Conservation (phyloP, 2,329 filamentous ascomycete species). For the Hypocrella siamensis region DNA sequence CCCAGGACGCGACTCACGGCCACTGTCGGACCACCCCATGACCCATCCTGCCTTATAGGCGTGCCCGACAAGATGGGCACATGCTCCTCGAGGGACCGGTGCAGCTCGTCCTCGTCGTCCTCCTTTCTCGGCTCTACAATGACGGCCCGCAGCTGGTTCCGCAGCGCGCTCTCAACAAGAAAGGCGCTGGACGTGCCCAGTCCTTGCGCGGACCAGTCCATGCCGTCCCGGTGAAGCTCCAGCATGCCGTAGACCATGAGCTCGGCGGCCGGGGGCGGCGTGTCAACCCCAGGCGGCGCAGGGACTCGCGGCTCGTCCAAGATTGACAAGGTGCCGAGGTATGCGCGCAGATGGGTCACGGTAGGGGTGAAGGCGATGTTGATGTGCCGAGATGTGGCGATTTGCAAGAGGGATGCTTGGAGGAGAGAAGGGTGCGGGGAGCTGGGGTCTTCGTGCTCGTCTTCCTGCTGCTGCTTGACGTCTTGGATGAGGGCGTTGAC, state of each 20-base stretch:
- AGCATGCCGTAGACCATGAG: constrained; percentile 52
- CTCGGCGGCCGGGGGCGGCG: constrained; percentile 15
- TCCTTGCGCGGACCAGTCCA: constrained; percentile 64
- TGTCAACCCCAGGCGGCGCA: constrained; percentile 14
- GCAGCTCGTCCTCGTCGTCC: constrained; percentile 13
- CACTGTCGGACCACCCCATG: constrained; percentile 43
- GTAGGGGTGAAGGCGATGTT: constrained; percentile 59
- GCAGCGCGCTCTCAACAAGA: constrained; percentile 43
- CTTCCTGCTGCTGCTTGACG: constrained; percentile 12
- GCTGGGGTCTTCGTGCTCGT: not conserved
- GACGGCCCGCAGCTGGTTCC: constrained; percentile 25
- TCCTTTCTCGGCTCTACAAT: constrained; percentile 28
- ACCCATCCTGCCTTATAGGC: constrained; percentile 31
- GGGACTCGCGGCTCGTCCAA: constrained; percentile 18
- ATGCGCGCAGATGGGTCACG: constrained; percentile 62
- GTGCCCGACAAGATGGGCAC: constrained; percentile 48
- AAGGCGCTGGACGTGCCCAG: constrained; percentile 45
- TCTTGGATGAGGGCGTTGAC: constrained; percentile 39
- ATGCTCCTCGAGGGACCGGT: constrained; percentile 29
- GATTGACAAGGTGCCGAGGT: constrained; percentile 45
- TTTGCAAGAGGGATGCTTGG: constrained; percentile 49
- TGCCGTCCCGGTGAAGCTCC: constrained; percentile 48
- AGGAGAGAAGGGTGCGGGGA: constrained; percentile 25
- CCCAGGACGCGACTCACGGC: constrained; percentile 39
- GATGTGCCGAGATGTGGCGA: constrained; percentile 53